Evolutionary conservation across 75 land plant genomes (phyloP), one percentile per base, ranked within the genome.

Genomic region (Sequoiadendron giganteum): DNA sequence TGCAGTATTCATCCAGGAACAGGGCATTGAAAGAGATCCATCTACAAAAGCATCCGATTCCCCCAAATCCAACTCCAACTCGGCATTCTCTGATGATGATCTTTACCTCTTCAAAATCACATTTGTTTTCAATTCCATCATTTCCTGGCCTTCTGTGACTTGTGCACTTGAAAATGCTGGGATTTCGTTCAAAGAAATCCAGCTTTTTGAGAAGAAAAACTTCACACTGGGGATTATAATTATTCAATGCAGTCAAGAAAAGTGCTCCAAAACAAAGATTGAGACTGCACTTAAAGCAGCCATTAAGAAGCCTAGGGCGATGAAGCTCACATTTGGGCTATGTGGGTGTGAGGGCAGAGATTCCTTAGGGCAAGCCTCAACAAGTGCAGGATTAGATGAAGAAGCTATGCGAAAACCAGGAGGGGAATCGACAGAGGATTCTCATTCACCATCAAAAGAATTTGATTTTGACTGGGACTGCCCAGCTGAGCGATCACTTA

Each of bases 181-280:
- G 32, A 86, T 96, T 56, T 90, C 92, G 61, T 94, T 94, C 89
- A 95, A 94, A 87, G 92, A 92, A 89, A 89, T 93, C 32, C 93
- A 94, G 91, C 92, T 95, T 85, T 96, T 92, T 86, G 95, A 93
- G 93, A 92, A 91, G 92, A 96, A 96, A 65, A 92, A 91, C 28
- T 87, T 89, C 78, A 92, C 93, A 2, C 90, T 96, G 1, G 97
- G 97, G 4, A 80, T 88, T 32, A 61, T 93, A 25, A 28, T 88
- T 48, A 93, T 93, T 32, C 92, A 91, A 80, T 68, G 87, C 19
- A 92, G 90, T 13, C 90, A 89, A 15, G 96, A 96, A 55, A 92
- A 90, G 73, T 52, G 70, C 39, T 90, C 92, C 72, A 90, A 87
- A 54, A 39, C 91, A n/a, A 85, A 89, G 87, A 81, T 94, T 47